Base-by-base conservation (phyloP, 2,329 filamentous ascomycete species). In the Septoria petroselini region DNA sequence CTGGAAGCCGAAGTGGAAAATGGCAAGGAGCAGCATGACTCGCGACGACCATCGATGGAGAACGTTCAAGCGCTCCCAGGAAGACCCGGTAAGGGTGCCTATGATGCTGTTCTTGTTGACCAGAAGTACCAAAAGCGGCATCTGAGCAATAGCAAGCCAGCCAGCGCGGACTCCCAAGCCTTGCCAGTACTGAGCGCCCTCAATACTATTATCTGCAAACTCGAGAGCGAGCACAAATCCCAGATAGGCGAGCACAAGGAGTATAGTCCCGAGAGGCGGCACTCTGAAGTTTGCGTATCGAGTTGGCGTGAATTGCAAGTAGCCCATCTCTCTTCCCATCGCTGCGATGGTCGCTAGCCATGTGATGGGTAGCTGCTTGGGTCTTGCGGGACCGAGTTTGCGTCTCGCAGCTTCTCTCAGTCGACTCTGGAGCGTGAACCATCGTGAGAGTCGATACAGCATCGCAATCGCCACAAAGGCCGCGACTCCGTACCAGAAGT, bases 401-500 rank as follows among this genome's bases (percentile, higher is more conserved):
- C 65, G 64, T 46, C 60, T 60, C 14, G 67, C 66, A 14, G 69
- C 66, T 12, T 66, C 65, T 46, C 66, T 58, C 18, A 71, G 52
- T 53, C 69, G 69, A 14, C 34, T 62, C 58, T 65, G 64, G 11
- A 65, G 52, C 8, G 55, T 62, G 17, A 59, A 48, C 30, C 53
- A 65, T 54, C 60, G 49, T 11, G 56, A 46, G 7, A 64, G 52
- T 40, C 70, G 68, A 55, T 63, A 61, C 5, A 69, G 50, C 7
- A 62, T 60, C n/a, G 58, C 60, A 15, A 67, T 52, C 1, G 40
- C 66, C 31, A 71, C 63, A 4, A 70, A 57, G 7, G 64, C 61
- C 12, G 65, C 65, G 18, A 70, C 58, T 2, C 68, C 70, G 44
- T 69, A 71, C 70, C 69, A 71, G 51, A 72, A 71, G 46, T 67